A percentile compares a stretch with the other conserved stretches of the same genome.
Evolutionary conservation across 768 basidiomycete species (phyloP).

Genomic region (Boletus tomentosulus): DNA sequence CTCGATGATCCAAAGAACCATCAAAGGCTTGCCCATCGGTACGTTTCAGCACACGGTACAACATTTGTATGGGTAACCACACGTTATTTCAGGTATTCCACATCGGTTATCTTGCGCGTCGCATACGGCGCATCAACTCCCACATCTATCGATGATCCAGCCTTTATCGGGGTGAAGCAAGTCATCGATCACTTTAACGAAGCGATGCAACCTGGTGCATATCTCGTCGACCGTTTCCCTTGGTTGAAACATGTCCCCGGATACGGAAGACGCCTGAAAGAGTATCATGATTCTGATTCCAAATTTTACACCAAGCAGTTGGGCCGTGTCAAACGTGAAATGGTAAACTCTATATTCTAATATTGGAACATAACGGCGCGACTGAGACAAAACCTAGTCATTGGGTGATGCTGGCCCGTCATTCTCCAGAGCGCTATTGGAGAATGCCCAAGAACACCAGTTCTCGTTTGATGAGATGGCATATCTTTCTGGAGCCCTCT

Average conservation of each 20-base stretch:
- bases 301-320: slow-evolving; percentile 49
- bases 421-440: background rate
- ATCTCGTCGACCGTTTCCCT: slow-evolving; percentile 34
- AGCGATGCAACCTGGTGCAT: slow-evolving; percentile 30
- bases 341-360: slow-evolving; percentile 30
- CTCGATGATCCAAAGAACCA: slow-evolving; percentile 28
- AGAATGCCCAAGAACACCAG: background rate
- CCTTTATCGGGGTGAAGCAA: slow-evolving; percentile 16
- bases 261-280: slow-evolving; percentile 49
- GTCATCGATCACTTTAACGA: slow-evolving; percentile 24
- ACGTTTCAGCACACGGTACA: slow-evolving; percentile 25
- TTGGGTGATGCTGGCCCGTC: background rate
- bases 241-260: slow-evolving; percentile 49
- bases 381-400: background rate
- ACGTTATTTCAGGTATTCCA: slow-evolving; percentile 21
- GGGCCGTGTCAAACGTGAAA: slow-evolving; percentile 37
- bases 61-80: background rate
- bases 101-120: slow-evolving; percentile 12
- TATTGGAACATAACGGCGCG: accelerated
- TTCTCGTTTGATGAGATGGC: background rate
- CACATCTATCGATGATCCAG: slow-evolving; percentile 21
- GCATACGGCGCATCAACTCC: slow-evolving; percentile 22
- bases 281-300: slow-evolving; percentile 49
- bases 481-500: background rate
- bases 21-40: slow-evolving; percentile 47